Conservation (phyloP, 257 asterid species). For the Jasminum sambac region DNA sequence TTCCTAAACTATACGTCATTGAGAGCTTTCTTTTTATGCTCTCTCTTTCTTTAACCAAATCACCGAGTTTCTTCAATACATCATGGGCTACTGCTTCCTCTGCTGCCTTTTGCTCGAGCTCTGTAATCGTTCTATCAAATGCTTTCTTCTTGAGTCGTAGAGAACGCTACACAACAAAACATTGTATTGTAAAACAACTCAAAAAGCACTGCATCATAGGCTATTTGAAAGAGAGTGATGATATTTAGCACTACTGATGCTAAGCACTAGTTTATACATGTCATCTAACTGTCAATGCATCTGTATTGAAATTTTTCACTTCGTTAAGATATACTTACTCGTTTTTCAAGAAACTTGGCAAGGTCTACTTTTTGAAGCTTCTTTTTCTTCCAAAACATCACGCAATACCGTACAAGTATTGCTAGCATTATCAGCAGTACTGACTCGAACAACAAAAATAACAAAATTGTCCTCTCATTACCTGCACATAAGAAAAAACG, state of each 20-base stretch:
- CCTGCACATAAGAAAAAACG: conserved; percentile 43
- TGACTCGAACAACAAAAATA: conserved; percentile 73
- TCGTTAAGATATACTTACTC: conserved; percentile 50
- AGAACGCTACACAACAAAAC: conserved; percentile 53
- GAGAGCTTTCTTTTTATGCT: conserved; percentile 70
- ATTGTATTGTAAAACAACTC: not conserved
- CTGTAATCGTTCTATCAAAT: conserved; percentile 64
- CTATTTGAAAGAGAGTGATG: too few relatives aligned
- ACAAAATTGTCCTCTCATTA: conserved; percentile 52
- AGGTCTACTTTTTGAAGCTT: conserved; percentile 71
- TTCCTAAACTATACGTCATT: conserved; percentile 76
- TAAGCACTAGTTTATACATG: too few relatives aligned
- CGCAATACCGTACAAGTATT: conserved; percentile 55
- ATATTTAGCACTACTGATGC: too few relatives aligned
- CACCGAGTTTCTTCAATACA: conserved; percentile 52
- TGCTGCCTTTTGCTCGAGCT: conserved; percentile 56
- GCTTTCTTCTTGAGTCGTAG: conserved; percentile 69
- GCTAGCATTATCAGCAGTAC: conserved; percentile 54
- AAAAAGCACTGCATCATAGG: too few relatives aligned
- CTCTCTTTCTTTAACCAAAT: conserved; percentile 68
- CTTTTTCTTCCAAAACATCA: conserved; percentile 78
- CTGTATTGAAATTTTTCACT: not conserved
- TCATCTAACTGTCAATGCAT: not conserved
- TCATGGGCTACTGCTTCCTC: conserved; percentile 51
- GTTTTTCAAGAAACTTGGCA: conserved; percentile 78